A percentile compares a stretch with the other conserved stretches of the same genome.
Conservation (phyloP, 306 rosid species). For the Sicyos baderoa region DNA sequence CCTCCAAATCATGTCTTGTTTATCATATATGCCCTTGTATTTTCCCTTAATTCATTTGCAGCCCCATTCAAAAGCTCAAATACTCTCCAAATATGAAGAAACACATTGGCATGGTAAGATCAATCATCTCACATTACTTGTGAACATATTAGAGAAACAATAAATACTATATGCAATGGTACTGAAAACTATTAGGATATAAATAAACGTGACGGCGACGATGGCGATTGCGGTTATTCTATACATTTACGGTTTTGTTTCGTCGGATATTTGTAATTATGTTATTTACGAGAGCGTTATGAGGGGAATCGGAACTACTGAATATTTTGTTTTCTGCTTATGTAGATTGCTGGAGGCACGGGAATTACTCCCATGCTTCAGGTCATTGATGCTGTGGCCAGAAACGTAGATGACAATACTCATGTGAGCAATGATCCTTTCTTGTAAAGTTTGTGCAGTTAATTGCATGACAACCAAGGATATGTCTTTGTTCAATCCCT, state of each 20-base stretch:
- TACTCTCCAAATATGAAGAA: conserved; percentile 93
- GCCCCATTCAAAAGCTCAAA: conserved; percentile 87
- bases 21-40: conserved; percentile 20
- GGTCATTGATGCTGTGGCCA: conserved; percentile 83
- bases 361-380: conserved; percentile 99
- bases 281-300: too few species aligned
- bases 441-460: background rate
- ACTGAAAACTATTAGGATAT: too few species aligned
- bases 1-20: conserved; percentile 18
- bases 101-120: conserved; percentile 89
- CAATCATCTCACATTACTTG: background rate
- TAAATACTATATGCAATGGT: too few species aligned
- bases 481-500: background rate
- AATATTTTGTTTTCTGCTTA: too few species aligned
- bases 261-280: too few species aligned
- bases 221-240: too few species aligned
- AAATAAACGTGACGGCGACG: too few species aligned
- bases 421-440: conserved; percentile 49
- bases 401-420: conserved; percentile 82
- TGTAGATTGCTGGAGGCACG: conserved; percentile 85
- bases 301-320: too few species aligned
- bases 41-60: conserved; percentile 32
- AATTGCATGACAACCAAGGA: background rate
- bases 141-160: background rate
- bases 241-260: too few species aligned